phyloP scores from a whole-genome alignment of 805 yeast species.

The Hanseniaspora opuntiae region DNA sequence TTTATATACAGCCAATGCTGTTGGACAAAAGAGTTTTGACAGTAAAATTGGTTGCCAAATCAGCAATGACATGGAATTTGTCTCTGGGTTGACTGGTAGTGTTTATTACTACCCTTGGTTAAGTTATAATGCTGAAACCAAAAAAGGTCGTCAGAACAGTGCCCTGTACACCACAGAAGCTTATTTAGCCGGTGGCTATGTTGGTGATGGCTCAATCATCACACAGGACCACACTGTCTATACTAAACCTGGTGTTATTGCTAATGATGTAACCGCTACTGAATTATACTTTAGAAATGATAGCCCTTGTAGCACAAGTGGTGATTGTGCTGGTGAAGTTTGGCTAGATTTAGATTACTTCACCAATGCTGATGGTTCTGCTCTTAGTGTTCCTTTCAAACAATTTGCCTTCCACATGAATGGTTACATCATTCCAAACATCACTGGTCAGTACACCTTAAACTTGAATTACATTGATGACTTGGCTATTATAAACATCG shows the following conservation, averaged over 20 bases:
- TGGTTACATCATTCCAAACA: not conserved
- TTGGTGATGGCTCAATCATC: not conserved
- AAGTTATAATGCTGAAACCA: not conserved
- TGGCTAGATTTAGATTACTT: not conserved
- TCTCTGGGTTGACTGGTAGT: slow-evolving; percentile 1
- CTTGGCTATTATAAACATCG: slow-evolving; percentile 1
- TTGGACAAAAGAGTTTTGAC: not conserved
- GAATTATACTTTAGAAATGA: not conserved
- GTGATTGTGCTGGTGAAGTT: not conserved
- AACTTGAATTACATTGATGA: slow-evolving; percentile 2
- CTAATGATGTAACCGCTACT: not conserved
- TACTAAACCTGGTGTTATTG: not conserved
- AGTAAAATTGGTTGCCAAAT: not conserved
- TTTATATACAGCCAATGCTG: not conserved
- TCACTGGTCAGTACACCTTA: not conserved
- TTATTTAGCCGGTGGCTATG: slow-evolving; percentile 3
- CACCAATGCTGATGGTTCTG: not conserved
- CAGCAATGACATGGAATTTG: not conserved
- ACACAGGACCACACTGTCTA: not conserved
- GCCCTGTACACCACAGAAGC: not conserved
- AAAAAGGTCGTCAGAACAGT: not conserved
- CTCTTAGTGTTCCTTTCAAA: not conserved
- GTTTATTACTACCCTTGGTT: slow-evolving; percentile 8
- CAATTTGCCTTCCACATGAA: slow-evolving; percentile 4
- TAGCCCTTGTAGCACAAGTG: not conserved